Evolutionary conservation across 768 basidiomycete genomes (phyloP).

Genomic region (Tylopilus rubrobrunneus): DNA sequence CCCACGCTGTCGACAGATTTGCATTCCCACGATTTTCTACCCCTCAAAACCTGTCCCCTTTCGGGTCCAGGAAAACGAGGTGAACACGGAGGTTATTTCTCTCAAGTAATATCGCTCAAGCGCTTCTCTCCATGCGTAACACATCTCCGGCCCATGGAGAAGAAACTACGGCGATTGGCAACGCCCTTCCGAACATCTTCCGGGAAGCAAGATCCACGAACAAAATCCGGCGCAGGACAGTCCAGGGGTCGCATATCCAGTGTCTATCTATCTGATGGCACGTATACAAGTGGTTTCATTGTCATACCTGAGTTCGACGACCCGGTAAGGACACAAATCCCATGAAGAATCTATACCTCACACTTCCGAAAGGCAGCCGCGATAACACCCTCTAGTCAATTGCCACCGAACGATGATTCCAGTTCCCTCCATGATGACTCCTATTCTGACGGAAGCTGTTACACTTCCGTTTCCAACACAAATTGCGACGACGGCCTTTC

Average conservation of each 20-base stretch:
- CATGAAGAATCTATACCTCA: background rate
- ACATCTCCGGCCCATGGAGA: conserved; percentile 16
- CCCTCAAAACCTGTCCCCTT: no score
- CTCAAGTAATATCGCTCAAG: background rate
- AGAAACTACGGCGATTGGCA: conserved; percentile 22
- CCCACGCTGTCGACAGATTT: no score
- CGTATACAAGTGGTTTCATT: conserved; percentile 12
- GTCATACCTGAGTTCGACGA: conserved; percentile 27
- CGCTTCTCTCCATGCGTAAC: conserved; percentile 8
- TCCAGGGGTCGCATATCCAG: conserved; percentile 14
- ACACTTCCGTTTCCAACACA: background rate
- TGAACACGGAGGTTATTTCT: background rate
- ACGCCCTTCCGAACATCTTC: conserved; percentile 20
- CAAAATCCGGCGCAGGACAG: background rate
- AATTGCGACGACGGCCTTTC: conserved; percentile 17
- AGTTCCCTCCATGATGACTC: background rate
- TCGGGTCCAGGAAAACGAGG: no score
- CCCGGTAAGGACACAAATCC: background rate
- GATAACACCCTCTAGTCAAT: background rate
- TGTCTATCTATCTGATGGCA: conserved; percentile 21
- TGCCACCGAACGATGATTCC: background rate
- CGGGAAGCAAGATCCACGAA: conserved; percentile 5
- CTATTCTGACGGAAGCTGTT: background rate
- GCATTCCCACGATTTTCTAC: no score
- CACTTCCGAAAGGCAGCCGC: background rate